Conservation (phyloP, 331 rosid genomes). For the Arachis monticola region DNA sequence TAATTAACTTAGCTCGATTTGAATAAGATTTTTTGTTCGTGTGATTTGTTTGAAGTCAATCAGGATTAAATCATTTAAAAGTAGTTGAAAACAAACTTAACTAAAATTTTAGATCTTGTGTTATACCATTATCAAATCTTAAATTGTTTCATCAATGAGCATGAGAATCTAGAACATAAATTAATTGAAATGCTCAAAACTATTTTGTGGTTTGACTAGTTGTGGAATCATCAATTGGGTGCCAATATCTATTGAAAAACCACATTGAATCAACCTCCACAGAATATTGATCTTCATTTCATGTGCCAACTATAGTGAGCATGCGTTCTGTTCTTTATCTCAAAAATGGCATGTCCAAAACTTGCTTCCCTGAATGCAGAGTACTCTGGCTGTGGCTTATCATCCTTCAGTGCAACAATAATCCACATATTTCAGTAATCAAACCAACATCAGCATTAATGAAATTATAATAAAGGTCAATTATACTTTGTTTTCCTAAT, state of each 20-base stretch:
- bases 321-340: constrained; percentile 59
- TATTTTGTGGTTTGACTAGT: background rate
- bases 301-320: constrained; percentile 45
- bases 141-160: too few species aligned
- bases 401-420: constrained; percentile 60
- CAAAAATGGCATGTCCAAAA: constrained; percentile 81
- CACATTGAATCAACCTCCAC: constrained; percentile 65
- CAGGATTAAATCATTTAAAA: too few species aligned
- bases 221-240: constrained; percentile 66
- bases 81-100: background rate
- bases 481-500: too few species aligned
- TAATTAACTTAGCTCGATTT: too few species aligned
- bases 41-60: too few species aligned
- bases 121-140: too few species aligned
- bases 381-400: constrained; percentile 81
- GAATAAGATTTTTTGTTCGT: too few species aligned
- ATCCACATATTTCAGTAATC: background rate
- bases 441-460: background rate
- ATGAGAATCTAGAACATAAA: too few species aligned
- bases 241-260: constrained; percentile 63
- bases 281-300: constrained; percentile 50
- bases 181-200: background rate
- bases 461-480: background rate
- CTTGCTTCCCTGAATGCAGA: constrained; percentile 89
- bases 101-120: too few species aligned